Evolutionary conservation across 345 rosid species (phyloP).

Genomic region (Isatis tinctoria): DNA sequence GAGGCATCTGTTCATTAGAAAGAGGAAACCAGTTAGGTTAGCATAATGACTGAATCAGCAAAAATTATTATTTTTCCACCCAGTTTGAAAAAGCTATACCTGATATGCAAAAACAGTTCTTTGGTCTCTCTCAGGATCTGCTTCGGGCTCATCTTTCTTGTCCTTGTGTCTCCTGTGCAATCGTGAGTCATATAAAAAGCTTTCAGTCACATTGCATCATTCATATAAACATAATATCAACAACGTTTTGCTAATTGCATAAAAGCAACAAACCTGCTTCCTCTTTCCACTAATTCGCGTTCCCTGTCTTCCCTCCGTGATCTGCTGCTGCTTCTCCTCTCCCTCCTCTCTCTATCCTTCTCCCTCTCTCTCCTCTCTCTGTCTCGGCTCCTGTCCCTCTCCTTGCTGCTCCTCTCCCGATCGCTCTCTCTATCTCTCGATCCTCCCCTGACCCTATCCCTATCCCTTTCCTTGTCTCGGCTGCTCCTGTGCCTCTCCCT

Average conservation of each 20-base stretch:
- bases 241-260: background rate
- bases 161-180: slow-evolving; percentile 66
- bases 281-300: slow-evolving; percentile 35
- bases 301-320: slow-evolving; percentile 43
- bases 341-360: slow-evolving; percentile 21
- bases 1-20: slow-evolving; percentile 66
- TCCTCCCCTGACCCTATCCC: slow-evolving; percentile 38
- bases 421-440: slow-evolving; percentile 45
- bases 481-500: slow-evolving; percentile 48
- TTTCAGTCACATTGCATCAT: background rate
- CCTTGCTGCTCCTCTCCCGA: slow-evolving; percentile 37
- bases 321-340: slow-evolving; percentile 38
- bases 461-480: slow-evolving; percentile 38
- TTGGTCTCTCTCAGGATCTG: slow-evolving; percentile 97
- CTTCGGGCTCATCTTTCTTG: slow-evolving; percentile 90
- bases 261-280: slow-evolving; percentile 30
- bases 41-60: background rate
- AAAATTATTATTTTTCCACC: background rate
- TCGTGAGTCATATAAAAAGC: background rate
- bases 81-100: slow-evolving; percentile 36
- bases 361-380: slow-evolving; percentile 36
- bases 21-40: background rate
- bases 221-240: background rate
- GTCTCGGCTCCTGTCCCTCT: slow-evolving; percentile 38
- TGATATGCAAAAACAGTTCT: slow-evolving; percentile 96